A percentile compares a stretch with the other conserved stretches of the same genome.
Conservation (phyloP, 2,329 filamentous ascomycete genomes). For the Bipolaris zeicola region DNA sequence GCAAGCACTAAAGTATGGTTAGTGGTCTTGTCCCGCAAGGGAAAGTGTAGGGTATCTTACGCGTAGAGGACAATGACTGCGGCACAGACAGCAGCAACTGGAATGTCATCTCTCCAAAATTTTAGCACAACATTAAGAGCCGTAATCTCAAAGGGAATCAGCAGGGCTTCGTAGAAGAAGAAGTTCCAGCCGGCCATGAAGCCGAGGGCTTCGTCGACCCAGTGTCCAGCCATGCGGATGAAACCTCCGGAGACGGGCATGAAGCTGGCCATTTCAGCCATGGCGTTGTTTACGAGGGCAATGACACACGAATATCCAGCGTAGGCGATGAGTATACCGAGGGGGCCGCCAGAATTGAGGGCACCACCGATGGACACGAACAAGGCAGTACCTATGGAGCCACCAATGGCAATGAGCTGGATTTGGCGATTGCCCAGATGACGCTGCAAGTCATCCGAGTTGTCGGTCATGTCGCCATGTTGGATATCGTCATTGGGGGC, state of each 20-base stretch:
- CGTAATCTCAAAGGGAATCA: slow-evolving; percentile 60
- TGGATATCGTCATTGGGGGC: slow-evolving; percentile 34
- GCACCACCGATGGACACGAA: slow-evolving; percentile 68
- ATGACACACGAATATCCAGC: slow-evolving; percentile 61
- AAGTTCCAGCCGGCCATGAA: slow-evolving; percentile 62
- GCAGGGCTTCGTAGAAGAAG: slow-evolving; percentile 58
- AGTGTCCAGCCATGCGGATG: slow-evolving; percentile 67
- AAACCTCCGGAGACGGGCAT: slow-evolving; percentile 69
- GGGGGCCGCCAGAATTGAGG: slow-evolving; percentile 57
- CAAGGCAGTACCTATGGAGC: slow-evolving; percentile 54
- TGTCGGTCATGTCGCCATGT: slow-evolving; percentile 39
- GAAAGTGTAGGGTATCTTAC: slow-evolving; percentile 34
- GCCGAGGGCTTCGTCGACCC: slow-evolving; percentile 68
- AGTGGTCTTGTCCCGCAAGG: slow-evolving; percentile 8
- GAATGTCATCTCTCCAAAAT: slow-evolving; percentile 55
- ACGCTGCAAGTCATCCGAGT: slow-evolving; percentile 47
- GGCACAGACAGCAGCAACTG: slow-evolving; percentile 49
- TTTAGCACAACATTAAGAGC: slow-evolving; percentile 48
- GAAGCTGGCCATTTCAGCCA: slow-evolving; percentile 68
- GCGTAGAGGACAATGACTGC: slow-evolving; percentile 52
- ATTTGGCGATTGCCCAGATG: slow-evolving; percentile 50
- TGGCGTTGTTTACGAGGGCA: slow-evolving; percentile 67
- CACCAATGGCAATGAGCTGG: slow-evolving; percentile 50
- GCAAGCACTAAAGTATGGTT: slow-evolving; percentile 47
- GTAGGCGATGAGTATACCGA: slow-evolving; percentile 64